A percentile compares a stretch with the other conserved stretches of the same genome.
Conservation (phyloP, 768 basidiomycete genomes). For the Lepiota venenata region DNA sequence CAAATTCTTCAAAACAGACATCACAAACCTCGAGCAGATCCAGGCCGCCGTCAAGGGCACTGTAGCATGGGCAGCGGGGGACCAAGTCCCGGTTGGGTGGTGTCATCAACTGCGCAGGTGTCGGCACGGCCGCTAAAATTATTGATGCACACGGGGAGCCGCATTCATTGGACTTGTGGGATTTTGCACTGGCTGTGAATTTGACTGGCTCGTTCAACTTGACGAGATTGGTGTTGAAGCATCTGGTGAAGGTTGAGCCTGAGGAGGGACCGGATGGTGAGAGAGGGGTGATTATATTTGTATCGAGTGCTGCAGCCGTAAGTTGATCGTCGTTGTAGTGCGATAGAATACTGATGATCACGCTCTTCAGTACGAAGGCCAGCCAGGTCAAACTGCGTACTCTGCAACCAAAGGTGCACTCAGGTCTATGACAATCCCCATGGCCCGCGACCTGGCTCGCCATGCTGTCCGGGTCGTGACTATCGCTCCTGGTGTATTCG, state of each 20-base stretch:
- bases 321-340: slow-evolving; percentile 13
- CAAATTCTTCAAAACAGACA: slow-evolving; percentile 40
- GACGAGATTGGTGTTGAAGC: slow-evolving; percentile 47
- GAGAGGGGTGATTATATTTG: slow-evolving; percentile 54
- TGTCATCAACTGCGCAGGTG: slow-evolving; percentile 57
- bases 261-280: slow-evolving; percentile 49
- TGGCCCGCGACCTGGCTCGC: slow-evolving; percentile 55
- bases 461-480: slow-evolving; percentile 53
- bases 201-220: slow-evolving; percentile 59
- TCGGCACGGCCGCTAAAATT: slow-evolving; percentile 42
- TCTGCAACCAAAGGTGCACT: slow-evolving; percentile 55
- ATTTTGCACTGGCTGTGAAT: slow-evolving; percentile 50
- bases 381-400: slow-evolving; percentile 56
- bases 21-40: slow-evolving; percentile 33
- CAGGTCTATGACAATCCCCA: slow-evolving; percentile 54
- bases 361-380: slow-evolving; percentile 44
- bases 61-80: slow-evolving; percentile 36
- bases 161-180: slow-evolving; percentile 49
- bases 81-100: slow-evolving; percentile 50
- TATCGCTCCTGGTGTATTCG: slow-evolving; percentile 54
- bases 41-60: slow-evolving; percentile 34
- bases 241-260: slow-evolving; percentile 43
- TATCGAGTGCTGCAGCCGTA: slow-evolving; percentile 53
- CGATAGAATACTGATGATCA: not conserved
- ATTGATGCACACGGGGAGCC: slow-evolving; percentile 43